Conservation (phyloP, 2,329 filamentous ascomycete species). For the Aspergillus tamarii region DNA sequence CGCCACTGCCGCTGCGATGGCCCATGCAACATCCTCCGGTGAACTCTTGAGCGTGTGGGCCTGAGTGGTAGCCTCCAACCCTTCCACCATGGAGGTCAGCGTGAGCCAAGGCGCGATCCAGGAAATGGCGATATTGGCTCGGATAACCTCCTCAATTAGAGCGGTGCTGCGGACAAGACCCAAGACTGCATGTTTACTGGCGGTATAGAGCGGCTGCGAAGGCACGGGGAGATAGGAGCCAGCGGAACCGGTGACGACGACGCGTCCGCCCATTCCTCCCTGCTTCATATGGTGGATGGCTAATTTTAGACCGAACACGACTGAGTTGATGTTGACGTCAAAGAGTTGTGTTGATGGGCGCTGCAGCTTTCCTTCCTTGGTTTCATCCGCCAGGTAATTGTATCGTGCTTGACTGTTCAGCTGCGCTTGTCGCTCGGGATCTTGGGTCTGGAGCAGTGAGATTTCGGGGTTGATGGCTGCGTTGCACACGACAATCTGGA, state of each 20-base stretch:
- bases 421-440: conserved; percentile 9
- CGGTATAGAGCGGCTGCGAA: conserved; percentile 25
- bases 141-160: conserved; percentile 16
- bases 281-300: conserved; percentile 23
- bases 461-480: conserved; percentile 25
- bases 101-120: conserved; percentile 26
- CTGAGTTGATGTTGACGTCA: conserved; percentile 19
- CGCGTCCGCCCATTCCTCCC: conserved; percentile 14
- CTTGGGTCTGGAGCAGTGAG: conserved; percentile 13
- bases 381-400: conserved; percentile 21
- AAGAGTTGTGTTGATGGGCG: conserved; percentile 14
- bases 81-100: conserved; percentile 24
- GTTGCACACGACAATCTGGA: conserved; percentile 22
- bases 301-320: conserved; percentile 22
- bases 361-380: not conserved
- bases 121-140: conserved; percentile 18
- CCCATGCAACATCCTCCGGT: conserved; percentile 22
- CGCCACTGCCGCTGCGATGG: conserved; percentile 17
- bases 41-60: not conserved
- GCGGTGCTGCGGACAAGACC: conserved; percentile 22
- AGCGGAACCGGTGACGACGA: conserved; percentile 22
- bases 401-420: conserved; percentile 19
- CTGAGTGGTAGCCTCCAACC: not conserved
- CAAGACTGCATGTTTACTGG: conserved; percentile 24
- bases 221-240: conserved; percentile 24